A percentile compares a stretch with the other conserved stretches of the same genome.
Evolutionary conservation across 768 basidiomycete species (phyloP).

Genomic region (Kwoniella sp.): DNA sequence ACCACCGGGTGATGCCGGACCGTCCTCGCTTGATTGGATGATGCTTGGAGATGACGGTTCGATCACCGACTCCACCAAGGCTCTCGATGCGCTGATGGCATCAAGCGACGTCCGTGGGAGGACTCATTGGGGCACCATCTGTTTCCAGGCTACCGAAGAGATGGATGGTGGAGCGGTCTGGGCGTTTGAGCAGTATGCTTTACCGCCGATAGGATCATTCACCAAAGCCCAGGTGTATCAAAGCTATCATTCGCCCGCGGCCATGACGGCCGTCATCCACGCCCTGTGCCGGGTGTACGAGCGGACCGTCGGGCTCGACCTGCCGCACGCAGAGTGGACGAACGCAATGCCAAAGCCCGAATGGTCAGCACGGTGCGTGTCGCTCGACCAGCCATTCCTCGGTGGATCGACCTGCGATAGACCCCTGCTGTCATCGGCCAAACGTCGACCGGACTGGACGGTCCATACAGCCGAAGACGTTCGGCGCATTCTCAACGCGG

Average conservation of each 20-base stretch:
- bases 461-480: slow-evolving; percentile 30
- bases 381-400: slow-evolving; percentile 14
- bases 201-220: slow-evolving; percentile 22
- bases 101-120: slow-evolving; percentile 4
- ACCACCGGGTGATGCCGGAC: slow-evolving; percentile 44
- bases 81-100: slow-evolving; percentile 17
- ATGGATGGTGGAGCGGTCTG: slow-evolving; percentile 43
- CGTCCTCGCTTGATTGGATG: slow-evolving; percentile 45
- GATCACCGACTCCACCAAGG: slow-evolving; percentile 17
- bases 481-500: slow-evolving; percentile 25
- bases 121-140: slow-evolving; percentile 39
- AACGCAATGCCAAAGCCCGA: slow-evolving; percentile 2
- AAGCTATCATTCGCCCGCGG: slow-evolving; percentile 26
- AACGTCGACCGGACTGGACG: slow-evolving; percentile 21
- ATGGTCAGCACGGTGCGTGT: slow-evolving; percentile 13
- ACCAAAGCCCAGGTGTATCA: slow-evolving; percentile 45
- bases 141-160: slow-evolving; percentile 43
- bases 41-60: slow-evolving; percentile 38
- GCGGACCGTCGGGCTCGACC: neutral
- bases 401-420: slow-evolving; percentile 32
- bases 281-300: slow-evolving; percentile 33
- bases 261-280: slow-evolving; percentile 28
- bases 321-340: slow-evolving; percentile 18
- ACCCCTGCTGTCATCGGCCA: slow-evolving; percentile 29
- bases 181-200: slow-evolving; percentile 43